Percentiles rank a stretch among this genome's conserved stretches.
These are phyloP conservation scores for Mycena pura DNA, from an alignment of 768 basidiomycete genomes.

Conservation along the genomic window DNA sequence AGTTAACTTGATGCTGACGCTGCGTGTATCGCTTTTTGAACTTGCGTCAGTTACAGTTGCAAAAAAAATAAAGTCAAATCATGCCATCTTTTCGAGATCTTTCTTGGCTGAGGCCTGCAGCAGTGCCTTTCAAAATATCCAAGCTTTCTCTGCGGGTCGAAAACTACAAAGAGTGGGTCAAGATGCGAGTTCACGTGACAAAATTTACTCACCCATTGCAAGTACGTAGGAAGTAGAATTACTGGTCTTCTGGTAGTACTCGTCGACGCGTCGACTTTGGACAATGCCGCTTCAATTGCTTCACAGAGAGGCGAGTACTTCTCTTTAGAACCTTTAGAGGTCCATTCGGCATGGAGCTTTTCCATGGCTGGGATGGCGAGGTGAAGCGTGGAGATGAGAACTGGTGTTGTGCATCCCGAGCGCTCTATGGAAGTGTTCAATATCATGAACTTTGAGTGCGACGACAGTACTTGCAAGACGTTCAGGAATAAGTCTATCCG, in stretches of 20 bases:
- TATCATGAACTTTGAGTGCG: background rate
- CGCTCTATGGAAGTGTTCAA: conserved; percentile 27
- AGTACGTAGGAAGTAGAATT: conserved; percentile 40
- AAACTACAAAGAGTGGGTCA: background rate
- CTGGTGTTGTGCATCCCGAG: conserved; percentile 37
- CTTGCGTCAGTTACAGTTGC: background rate
- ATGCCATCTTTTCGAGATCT: conserved; percentile 26
- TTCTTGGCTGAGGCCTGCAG: conserved; percentile 25
- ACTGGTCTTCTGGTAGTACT: conserved; percentile 41
- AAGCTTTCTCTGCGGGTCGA: conserved; percentile 4
- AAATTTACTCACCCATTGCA: conserved; percentile 37
- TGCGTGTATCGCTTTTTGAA: background rate
- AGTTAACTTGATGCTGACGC: background rate
- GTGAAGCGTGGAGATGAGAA: conserved; percentile 39
- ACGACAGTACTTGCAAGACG: background rate
- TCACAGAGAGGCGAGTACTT: conserved; percentile 30
- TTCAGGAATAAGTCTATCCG: conserved; percentile 25
- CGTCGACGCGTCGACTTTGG: conserved; percentile 38
- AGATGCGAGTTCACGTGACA: background rate
- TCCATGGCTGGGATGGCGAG: conserved; percentile 38
- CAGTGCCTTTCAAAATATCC: conserved; percentile 34
- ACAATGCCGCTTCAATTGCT: conserved; percentile 33
- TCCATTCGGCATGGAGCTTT: conserved; percentile 36
- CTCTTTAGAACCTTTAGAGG: background rate
- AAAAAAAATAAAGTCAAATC: background rate